Evolutionary conservation across 2,329 filamentous ascomycete genomes (phyloP).

Genomic region (Hypoxylon sp.): DNA sequence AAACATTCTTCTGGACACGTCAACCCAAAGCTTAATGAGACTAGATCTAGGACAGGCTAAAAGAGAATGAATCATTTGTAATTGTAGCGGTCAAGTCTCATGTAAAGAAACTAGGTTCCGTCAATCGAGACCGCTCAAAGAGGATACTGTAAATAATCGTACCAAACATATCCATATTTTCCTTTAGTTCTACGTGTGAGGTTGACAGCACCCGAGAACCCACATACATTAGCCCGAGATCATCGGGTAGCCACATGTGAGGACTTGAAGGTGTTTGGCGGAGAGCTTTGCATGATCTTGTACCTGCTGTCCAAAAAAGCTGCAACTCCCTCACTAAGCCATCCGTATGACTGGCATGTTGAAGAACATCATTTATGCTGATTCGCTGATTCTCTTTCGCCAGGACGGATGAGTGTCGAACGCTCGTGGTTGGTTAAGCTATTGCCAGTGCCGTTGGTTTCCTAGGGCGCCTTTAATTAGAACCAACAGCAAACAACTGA

Average conservation of each 20-base stretch:
- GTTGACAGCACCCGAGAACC: conserved; percentile 18
- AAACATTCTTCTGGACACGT: neutral
- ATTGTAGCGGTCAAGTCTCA: conserved; percentile 38
- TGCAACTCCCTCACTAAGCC: conserved; percentile 7
- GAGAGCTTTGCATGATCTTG: conserved; percentile 19
- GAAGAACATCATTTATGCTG: neutral
- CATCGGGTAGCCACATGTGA: conserved; percentile 25
- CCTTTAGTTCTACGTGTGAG: conserved; percentile 16
- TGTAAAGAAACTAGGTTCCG: conserved; percentile 6
- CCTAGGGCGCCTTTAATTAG: conserved; percentile 6
- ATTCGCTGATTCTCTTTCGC: neutral
- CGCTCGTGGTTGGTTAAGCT: conserved; percentile 14
- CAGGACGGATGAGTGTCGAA: neutral
- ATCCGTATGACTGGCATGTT: neutral
- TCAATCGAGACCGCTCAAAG: conserved; percentile 1
- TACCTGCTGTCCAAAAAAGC: conserved; percentile 2
- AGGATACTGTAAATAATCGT: conserved; percentile 21
- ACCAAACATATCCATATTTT: conserved; percentile 14
- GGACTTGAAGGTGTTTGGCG: conserved; percentile 4
- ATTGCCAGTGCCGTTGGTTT: conserved; percentile 24
- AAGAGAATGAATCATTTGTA: conserved; percentile 19
- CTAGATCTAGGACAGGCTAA: conserved; percentile 2
- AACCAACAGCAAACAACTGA: conserved; percentile 33
- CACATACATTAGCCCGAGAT: conserved; percentile 36
- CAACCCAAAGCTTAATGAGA: conserved; percentile 10